Evolutionary conservation across 2,329 filamentous ascomycete species (phyloP).

Genomic region (Cladosporium sphaerospermum): DNA sequence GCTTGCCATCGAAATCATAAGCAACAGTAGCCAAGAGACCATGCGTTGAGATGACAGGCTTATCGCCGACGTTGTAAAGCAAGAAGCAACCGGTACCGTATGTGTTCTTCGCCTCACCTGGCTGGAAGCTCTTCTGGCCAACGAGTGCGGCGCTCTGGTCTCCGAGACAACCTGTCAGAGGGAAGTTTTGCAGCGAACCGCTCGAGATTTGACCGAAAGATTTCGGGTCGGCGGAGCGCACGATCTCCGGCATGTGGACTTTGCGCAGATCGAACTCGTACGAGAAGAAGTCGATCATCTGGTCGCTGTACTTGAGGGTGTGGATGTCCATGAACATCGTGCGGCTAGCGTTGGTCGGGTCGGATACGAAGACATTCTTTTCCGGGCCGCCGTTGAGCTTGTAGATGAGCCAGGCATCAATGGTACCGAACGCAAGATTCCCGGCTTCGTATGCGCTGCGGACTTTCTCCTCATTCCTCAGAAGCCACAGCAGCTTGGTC

Average conservation of each 20-base stretch:
- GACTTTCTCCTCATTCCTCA: slow-evolving; percentile 65
- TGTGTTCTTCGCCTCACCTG: slow-evolving; percentile 82
- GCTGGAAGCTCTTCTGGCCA: slow-evolving; percentile 63
- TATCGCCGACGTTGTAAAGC: slow-evolving; percentile 78
- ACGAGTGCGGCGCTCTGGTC: slow-evolving; percentile 84
- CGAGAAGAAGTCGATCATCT: slow-evolving; percentile 67
- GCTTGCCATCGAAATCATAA: slow-evolving; percentile 69
- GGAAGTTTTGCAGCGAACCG: slow-evolving; percentile 62
- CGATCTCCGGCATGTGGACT: slow-evolving; percentile 72
- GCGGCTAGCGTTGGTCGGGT: slow-evolving; percentile 79
- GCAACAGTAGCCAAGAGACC: slow-evolving; percentile 82
- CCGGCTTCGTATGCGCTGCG: slow-evolving; percentile 69
- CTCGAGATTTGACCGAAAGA: slow-evolving; percentile 63
- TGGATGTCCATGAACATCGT: slow-evolving; percentile 94
- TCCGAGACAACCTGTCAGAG: slow-evolving; percentile 76
- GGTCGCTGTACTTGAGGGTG: slow-evolving; percentile 72
- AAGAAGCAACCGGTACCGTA: slow-evolving; percentile 88
- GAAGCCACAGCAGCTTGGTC: slow-evolving; percentile 77
- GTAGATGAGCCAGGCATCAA: slow-evolving; percentile 85
- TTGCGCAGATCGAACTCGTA: slow-evolving; percentile 62
- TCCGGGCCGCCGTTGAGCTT: slow-evolving; percentile 68
- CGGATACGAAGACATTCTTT: slow-evolving; percentile 69
- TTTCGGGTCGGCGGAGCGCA: slow-evolving; percentile 68
- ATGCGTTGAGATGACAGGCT: slow-evolving; percentile 78
- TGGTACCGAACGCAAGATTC: slow-evolving; percentile 74